These are phyloP conservation scores for Pythium dissotocum DNA, from an alignment of 352 stramenopile species.

Conservation along the genomic window DNA sequence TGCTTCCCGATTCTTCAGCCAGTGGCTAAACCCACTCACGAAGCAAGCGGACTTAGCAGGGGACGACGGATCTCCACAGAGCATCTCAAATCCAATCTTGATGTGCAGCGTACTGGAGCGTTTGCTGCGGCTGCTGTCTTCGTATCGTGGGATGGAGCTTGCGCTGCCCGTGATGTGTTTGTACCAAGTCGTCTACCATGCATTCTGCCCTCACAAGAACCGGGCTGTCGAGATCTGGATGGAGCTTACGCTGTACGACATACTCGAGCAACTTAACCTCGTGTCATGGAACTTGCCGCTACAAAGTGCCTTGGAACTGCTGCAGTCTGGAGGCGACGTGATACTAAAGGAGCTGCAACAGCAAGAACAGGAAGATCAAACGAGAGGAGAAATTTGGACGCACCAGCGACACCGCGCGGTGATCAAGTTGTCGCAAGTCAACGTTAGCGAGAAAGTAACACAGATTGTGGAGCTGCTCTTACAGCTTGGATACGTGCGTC, in stretches of 20 bases:
- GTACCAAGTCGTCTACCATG: constrained; percentile 50
- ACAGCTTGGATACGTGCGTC: constrained; percentile 50
- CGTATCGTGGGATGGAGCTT: constrained; percentile 34
- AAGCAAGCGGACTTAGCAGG: not conserved
- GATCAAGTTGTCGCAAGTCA: constrained; percentile 30
- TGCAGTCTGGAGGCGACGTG: constrained; percentile 38
- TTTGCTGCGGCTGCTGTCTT: constrained; percentile 40
- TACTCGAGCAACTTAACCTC: constrained; percentile 53
- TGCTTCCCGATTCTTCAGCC: constrained; percentile 50
- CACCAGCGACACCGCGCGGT: constrained; percentile 21
- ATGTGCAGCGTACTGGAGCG: constrained; percentile 49
- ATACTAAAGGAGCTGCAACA: constrained; percentile 55
- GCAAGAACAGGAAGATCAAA: constrained; percentile 9
- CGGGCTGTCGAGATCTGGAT: constrained; percentile 51
- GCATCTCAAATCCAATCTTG: constrained; percentile 55
- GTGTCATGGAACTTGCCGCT: constrained; percentile 41
- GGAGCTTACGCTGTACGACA: constrained; percentile 48
- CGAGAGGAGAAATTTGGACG: not conserved
- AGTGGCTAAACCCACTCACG: constrained; percentile 43
- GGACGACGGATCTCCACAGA: not conserved
- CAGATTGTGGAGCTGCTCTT: constrained; percentile 39
- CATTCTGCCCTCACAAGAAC: constrained; percentile 34
- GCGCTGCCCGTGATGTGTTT: constrained; percentile 50
- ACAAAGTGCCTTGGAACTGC: constrained; percentile 53
- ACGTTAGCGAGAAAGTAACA: constrained; percentile 36